These are phyloP conservation scores for Lachancea mirantina DNA, from an alignment of 805 yeast genomes.

Conservation along the genomic window DNA sequence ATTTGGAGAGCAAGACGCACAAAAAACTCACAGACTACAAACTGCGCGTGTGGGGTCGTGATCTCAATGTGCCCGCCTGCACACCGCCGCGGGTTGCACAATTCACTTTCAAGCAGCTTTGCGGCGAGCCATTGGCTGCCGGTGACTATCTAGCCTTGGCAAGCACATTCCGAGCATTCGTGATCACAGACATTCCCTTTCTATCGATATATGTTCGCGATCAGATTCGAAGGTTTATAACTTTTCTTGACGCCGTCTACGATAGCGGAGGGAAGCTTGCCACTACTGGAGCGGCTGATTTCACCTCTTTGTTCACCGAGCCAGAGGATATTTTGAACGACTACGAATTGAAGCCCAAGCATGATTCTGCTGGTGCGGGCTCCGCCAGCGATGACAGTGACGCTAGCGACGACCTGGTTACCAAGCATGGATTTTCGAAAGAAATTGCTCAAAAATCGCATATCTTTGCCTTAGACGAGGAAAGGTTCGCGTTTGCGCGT, in stretches of 20 bases:
- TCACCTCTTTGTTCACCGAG: constrained; percentile 78
- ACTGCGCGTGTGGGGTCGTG: constrained; percentile 82
- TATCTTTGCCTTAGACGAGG: constrained; percentile 88
- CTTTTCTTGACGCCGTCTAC: constrained; percentile 91
- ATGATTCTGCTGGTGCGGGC: no score
- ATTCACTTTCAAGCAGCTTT: constrained; percentile 77
- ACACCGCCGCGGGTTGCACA: constrained; percentile 81
- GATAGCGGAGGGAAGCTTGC: constrained; percentile 85
- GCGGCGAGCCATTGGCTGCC: constrained; percentile 84
- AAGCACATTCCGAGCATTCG: constrained; percentile 61
- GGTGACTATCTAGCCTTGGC: constrained; percentile 91
- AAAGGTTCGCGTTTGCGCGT: constrained; percentile 92
- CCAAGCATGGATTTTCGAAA: constrained; percentile 70
- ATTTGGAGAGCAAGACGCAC: constrained; percentile 12
- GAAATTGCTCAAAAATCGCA: constrained; percentile 62
- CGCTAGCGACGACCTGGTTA: constrained; percentile 50
- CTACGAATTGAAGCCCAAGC: constrained; percentile 27
- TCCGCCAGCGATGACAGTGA: constrained; percentile 2
- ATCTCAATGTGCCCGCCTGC: constrained; percentile 64
- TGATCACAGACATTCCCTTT: constrained; percentile 90
- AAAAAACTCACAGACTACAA: constrained; percentile 20
- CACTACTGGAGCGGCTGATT: constrained; percentile 82
- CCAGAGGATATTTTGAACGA: constrained; percentile 48
- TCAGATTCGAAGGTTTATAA: constrained; percentile 82
- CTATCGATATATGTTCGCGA: constrained; percentile 74